Conservation (phyloP, 306 rosid genomes). For the Gillenia trifoliata region DNA sequence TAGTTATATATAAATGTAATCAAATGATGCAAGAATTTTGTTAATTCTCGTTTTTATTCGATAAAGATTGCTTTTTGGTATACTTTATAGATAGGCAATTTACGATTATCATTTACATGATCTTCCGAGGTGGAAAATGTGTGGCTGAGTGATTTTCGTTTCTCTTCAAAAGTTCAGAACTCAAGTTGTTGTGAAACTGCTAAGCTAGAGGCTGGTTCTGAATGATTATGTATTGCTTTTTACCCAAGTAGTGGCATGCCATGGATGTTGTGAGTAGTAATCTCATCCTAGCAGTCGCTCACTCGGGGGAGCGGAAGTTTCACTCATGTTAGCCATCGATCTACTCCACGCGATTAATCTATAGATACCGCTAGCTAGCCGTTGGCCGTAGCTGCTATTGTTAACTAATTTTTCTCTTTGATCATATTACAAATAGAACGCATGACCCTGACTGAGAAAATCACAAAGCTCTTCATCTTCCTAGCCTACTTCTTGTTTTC, state of each 20-base stretch:
- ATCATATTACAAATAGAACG: no score
- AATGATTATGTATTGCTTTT: background rate
- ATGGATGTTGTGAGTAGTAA: no score
- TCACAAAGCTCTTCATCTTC: background rate
- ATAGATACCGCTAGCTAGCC: no score
- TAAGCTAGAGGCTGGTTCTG: background rate
- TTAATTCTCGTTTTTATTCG: background rate
- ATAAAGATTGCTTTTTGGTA: background rate
- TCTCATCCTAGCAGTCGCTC: no score
- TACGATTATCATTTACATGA: background rate
- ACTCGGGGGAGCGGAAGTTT: no score
- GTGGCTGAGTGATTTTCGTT: background rate
- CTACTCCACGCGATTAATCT: no score
- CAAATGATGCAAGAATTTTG: slow-evolving; percentile 2
- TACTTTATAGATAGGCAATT: background rate
- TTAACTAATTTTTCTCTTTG: no score
- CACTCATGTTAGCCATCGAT: no score
- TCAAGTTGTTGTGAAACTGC: background rate
- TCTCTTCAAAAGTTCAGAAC: background rate
- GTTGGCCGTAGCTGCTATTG: background rate
- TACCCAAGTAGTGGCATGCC: no score
- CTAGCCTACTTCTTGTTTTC: no score
- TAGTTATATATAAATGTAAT: background rate
- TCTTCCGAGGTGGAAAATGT: background rate
- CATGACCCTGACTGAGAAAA: background rate